Percentiles rank a stretch among this genome's conserved stretches.
Evolutionary conservation across 2,329 filamentous ascomycete genomes (phyloP).

Genomic region (Ceratocystis albifundus): DNA sequence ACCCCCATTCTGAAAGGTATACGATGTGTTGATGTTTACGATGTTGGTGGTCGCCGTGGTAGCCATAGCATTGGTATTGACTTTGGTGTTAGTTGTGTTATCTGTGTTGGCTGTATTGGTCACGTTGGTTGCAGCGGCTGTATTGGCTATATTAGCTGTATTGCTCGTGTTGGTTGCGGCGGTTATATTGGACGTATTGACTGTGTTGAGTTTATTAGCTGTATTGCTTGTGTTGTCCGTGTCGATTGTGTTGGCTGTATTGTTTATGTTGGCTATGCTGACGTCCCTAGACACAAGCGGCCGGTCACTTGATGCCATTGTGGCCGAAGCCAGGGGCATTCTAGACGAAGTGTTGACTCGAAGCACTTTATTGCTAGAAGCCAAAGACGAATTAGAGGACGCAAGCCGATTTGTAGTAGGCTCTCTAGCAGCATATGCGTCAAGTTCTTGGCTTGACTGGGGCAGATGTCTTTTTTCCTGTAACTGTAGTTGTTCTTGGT

Average conservation of each 20-base stretch:
- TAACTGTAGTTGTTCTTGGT: not conserved
- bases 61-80: not conserved
- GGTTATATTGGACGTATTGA: not conserved
- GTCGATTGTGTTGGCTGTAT: too few species aligned
- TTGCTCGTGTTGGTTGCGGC: not conserved
- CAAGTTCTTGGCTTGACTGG: not conserved
- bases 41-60: slow-evolving; percentile 19
- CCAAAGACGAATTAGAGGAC: slow-evolving; percentile 6
- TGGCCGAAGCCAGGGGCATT: slow-evolving; percentile 23
- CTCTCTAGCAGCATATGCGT: not conserved
- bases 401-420: not conserved
- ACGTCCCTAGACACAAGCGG: not conserved
- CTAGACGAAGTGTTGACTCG: slow-evolving; percentile 19
- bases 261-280: too few species aligned
- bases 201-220: not conserved
- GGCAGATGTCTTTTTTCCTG: not conserved
- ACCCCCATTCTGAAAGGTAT: not conserved
- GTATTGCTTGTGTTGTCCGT: too few species aligned
- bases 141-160: not conserved
- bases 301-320: slow-evolving; percentile 23
- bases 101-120: slow-evolving; percentile 4
- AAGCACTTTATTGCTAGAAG: not conserved
- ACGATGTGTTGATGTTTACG: not conserved
- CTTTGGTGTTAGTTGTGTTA: not conserved
- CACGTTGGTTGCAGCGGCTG: not conserved